Conservation (phyloP, 2,329 filamentous ascomycete species). For the Diaporthe sp. region DNA sequence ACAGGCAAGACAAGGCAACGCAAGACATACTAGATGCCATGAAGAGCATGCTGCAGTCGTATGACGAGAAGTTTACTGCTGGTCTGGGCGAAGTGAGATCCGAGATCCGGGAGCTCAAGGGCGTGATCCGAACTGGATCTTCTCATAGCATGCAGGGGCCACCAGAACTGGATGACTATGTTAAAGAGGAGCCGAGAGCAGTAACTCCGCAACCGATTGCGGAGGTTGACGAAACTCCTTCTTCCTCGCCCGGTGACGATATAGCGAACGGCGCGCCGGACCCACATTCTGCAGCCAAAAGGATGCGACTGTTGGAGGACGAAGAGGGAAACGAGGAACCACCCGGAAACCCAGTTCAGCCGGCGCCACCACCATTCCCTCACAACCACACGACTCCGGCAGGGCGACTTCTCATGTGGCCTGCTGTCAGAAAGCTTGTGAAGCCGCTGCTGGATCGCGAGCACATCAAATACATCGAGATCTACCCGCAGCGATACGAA, state of each 20-base stretch:
- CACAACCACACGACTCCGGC: constrained; percentile 92
- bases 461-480: constrained; percentile 69
- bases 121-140: constrained; percentile 20
- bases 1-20: constrained; percentile 71
- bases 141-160: constrained; percentile 27
- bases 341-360: constrained; percentile 57
- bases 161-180: not conserved
- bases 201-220: constrained; percentile 25
- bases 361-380: constrained; percentile 79
- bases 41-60: constrained; percentile 51
- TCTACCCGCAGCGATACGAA: constrained; percentile 84
- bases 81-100: constrained; percentile 52
- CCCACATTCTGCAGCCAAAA: constrained; percentile 44
- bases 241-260: constrained; percentile 33
- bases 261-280: constrained; percentile 34
- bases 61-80: constrained; percentile 45
- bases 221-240: constrained; percentile 26
- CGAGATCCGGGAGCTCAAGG: constrained; percentile 41
- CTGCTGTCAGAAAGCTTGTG: constrained; percentile 76
- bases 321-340: constrained; percentile 48
- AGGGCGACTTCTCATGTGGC: constrained; percentile 82
- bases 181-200: constrained; percentile 22
- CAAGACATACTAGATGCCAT: constrained; percentile 73
- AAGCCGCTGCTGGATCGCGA: constrained; percentile 61
- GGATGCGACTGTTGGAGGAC: constrained; percentile 50